Base-by-base conservation (phyloP, 1,139 yeast species). In the Chernovozyma aurita region DNA sequence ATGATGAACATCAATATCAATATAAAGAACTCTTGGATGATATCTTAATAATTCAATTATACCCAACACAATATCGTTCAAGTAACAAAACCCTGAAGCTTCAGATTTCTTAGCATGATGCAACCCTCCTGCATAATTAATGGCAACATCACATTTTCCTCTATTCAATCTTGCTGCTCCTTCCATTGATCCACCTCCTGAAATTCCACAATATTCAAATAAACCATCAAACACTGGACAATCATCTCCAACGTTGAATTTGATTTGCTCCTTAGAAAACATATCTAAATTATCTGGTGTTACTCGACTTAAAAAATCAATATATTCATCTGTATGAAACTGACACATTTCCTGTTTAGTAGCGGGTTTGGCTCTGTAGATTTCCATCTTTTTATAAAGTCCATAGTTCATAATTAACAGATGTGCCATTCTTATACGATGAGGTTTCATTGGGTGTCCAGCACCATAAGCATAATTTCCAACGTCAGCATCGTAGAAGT, bases 401-500 rank as follows among this genome's bases (percentile, higher is more conserved):
- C 97, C 98, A 57, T 92, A 92, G 65, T 92, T 92, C 97, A 92
- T 92, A 50, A 92, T 85, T 53, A 92, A 72, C 25, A 95, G 85
- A 61, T 92, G 97, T 6, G 97, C 95, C 97, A 90, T 90, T 78
- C 97, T 83, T 70, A 92, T 90, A 59, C 97, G 80, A 59, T 90
- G 97, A 22, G 97, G 97, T 55, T 92, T 92, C 97, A 90, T 90
- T 35, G 97, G 97, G 61, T 92, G 98, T 21, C 97, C 97, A 8
- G 97, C 94, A 41, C 97, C 97, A 58, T 92, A 92, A 32, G 97
- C 95, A 61, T 90, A 92, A 64, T 92, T 92, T 26, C 97, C 97
- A 35, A 92, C 95, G 59, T 92, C 97, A 30, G 95, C 73, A 46
- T 69, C 75, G 46, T 69, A 69, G 52, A 69, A 69, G 48, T 69